Evolutionary conservation across 2,329 filamentous ascomycete genomes (phyloP).

Genomic region (Ascochyta viciae-villosae): DNA sequence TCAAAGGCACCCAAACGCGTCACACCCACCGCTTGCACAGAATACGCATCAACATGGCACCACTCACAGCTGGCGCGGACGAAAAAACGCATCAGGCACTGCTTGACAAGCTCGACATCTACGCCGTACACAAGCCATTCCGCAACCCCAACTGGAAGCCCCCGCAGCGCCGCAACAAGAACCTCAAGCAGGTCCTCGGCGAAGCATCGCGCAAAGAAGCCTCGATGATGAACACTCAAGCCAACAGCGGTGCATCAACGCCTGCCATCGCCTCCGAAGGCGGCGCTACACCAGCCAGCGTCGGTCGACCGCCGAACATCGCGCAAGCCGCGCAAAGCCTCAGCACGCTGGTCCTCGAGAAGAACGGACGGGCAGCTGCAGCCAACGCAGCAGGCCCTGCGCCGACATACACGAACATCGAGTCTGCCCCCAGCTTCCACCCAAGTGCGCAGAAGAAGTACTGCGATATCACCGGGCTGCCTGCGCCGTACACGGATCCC

Average conservation of each 20-base stretch:
- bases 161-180: slow-evolving; percentile 96
- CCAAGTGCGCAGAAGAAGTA: slow-evolving; percentile 83
- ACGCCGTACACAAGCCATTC: slow-evolving; percentile 85
- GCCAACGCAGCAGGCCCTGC: slow-evolving; percentile 60
- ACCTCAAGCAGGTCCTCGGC: slow-evolving; percentile 93
- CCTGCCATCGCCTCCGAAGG: slow-evolving; percentile 53
- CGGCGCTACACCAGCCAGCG: slow-evolving; percentile 63
- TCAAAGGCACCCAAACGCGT: slow-evolving; percentile 5
- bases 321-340: slow-evolving; percentile 88
- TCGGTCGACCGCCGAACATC: slow-evolving; percentile 69
- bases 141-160: slow-evolving; percentile 91
- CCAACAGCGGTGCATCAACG: slow-evolving; percentile 80
- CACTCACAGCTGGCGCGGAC: slow-evolving; percentile 73
- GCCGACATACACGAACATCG: slow-evolving; percentile 95
- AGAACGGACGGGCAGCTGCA: slow-evolving; percentile 61
- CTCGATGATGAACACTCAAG: slow-evolving; percentile 83
- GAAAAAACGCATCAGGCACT: slow-evolving; percentile 81
- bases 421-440: slow-evolving; percentile 85
- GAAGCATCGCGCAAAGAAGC: slow-evolving; percentile 89
- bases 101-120: slow-evolving; percentile 90
- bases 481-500: slow-evolving; percentile 91
- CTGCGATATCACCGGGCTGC: slow-evolving; percentile 92
- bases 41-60: slow-evolving; percentile 55
- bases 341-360: slow-evolving; percentile 87
- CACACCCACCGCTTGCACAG: neutral